Conservation (phyloP, 345 rosid genomes). For the Arabidopsis suecica region DNA sequence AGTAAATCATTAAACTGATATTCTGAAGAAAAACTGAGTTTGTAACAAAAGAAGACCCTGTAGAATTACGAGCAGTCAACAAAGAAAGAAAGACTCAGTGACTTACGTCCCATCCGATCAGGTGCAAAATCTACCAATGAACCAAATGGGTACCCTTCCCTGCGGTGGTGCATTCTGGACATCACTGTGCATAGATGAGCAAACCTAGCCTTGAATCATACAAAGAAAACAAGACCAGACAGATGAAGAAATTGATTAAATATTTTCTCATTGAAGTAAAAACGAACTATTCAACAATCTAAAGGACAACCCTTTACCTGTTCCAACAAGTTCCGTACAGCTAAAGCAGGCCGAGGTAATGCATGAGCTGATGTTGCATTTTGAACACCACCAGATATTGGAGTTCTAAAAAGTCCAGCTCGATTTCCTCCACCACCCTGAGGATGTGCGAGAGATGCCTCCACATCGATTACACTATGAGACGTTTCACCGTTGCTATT, state of each 20-base stretch:
- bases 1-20: not conserved
- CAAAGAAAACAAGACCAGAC: slow-evolving; percentile 1
- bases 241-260: not conserved
- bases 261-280: not conserved
- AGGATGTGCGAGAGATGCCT: slow-evolving; percentile 52
- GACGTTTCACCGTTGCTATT: slow-evolving; percentile 45
- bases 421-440: slow-evolving; percentile 79
- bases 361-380: slow-evolving; percentile 98
- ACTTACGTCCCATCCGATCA: slow-evolving; percentile 94
- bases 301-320: slow-evolving; percentile 58
- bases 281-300: not conserved
- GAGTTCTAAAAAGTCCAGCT: slow-evolving; percentile 94
- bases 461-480: slow-evolving; percentile 53
- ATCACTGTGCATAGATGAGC: slow-evolving; percentile 96
- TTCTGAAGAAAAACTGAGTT: not conserved
- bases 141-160: slow-evolving; percentile 99
- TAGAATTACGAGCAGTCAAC: slow-evolving; percentile 12
- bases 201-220: slow-evolving; percentile 79
- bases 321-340: slow-evolving; percentile 97
- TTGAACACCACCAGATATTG: slow-evolving; percentile 98
- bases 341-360: slow-evolving; percentile 88
- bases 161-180: slow-evolving; percentile 96
- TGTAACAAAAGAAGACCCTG: not conserved
- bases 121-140: slow-evolving; percentile 95
- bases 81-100: slow-evolving; percentile 12